phyloP scores from a whole-genome alignment of 805 yeast genomes.

The Torulaspora franciscae region DNA sequence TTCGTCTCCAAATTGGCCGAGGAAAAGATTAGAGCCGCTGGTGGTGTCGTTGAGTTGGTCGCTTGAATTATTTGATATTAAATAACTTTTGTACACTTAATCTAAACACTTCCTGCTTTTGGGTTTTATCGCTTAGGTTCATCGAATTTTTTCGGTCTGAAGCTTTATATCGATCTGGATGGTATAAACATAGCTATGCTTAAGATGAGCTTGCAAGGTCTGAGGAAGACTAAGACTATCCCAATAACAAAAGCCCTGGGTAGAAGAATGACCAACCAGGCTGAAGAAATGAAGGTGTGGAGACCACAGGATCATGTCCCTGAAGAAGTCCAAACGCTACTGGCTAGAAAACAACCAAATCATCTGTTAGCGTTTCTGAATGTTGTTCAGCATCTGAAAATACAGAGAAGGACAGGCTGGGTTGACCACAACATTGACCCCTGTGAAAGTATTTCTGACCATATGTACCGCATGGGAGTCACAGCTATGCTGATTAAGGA shows the following conservation, averaged over 20 bases:
- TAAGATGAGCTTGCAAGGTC: neutral
- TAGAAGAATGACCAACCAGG: slow-evolving; percentile 2
- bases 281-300: slow-evolving; percentile 37
- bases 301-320: slow-evolving; percentile 44
- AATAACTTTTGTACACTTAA: slow-evolving; percentile 4
- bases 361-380: slow-evolving; percentile 57
- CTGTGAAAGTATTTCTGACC: slow-evolving; percentile 72
- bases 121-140: slow-evolving; percentile 1
- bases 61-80: slow-evolving; percentile 54
- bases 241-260: neutral
- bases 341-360: slow-evolving; percentile 34
- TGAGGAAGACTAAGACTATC: neutral
- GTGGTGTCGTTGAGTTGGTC: slow-evolving; percentile 99
- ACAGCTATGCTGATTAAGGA: slow-evolving; percentile 62
- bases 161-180: neutral
- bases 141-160: neutral
- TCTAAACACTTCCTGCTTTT: slow-evolving; percentile 12
- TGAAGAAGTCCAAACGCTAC: slow-evolving; percentile 32
- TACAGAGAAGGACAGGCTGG: slow-evolving; percentile 91
- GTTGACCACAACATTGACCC: slow-evolving; percentile 49
- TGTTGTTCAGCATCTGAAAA: slow-evolving; percentile 64
- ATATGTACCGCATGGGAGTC: slow-evolving; percentile 90
- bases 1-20: slow-evolving; percentile 98
- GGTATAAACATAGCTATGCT: neutral
- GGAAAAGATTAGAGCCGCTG: slow-evolving; percentile 99